Percentiles rank a stretch among this genome's conserved stretches.
Evolutionary conservation across 2,329 filamentous ascomycete species (phyloP).

Genomic region (Blastomyces gilchristii): DNA sequence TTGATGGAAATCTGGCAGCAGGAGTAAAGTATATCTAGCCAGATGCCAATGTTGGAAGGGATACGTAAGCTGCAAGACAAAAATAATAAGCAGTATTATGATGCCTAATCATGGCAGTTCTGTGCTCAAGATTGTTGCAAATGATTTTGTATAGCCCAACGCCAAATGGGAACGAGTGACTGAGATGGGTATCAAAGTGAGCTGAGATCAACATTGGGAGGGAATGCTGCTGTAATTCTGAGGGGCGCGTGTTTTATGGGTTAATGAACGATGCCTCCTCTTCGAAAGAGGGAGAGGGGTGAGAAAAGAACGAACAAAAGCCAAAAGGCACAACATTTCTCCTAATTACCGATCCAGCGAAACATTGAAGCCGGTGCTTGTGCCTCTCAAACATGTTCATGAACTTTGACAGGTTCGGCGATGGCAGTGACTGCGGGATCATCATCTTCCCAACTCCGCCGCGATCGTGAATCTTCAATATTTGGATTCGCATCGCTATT

Average conservation of each 20-base stretch:
- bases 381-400: constrained; percentile 39
- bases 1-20: not conserved
- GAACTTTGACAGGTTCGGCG: constrained; percentile 35
- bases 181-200: not conserved
- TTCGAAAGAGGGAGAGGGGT: no score
- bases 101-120: not conserved
- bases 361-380: not conserved
- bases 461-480: not conserved
- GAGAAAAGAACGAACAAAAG: not conserved
- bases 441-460: constrained; percentile 31
- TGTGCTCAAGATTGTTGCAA: not conserved
- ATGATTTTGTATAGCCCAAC: not conserved
- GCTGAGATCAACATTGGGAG: not conserved
- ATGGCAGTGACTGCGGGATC: constrained; percentile 28
- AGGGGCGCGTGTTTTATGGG: not conserved
- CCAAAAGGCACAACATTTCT: not conserved
- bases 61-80: no score
- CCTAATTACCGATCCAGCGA: not conserved
- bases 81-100: not conserved
- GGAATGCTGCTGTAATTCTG: not conserved
- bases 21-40: not conserved
- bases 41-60: not conserved
- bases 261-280: not conserved
- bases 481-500: constrained; percentile 3
- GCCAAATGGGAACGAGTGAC: not conserved